Evolutionary conservation across 116 monocot genomes (phyloP), one percentile per base, ranked within the genome.

Genomic region (Zostera marina): DNA sequence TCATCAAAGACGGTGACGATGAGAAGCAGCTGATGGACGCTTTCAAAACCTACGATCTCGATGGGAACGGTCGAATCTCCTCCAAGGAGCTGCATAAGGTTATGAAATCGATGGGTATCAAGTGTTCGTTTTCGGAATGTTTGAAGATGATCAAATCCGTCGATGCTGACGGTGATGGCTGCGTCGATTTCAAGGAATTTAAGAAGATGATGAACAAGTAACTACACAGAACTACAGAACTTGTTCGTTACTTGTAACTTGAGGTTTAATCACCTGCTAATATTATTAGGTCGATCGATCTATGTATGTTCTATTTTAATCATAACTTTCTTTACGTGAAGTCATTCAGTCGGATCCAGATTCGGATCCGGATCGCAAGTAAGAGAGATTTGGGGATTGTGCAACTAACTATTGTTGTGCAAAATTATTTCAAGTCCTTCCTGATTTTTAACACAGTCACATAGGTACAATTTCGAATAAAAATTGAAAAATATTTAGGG

Each of bases 201-300:
- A 87, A 84, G 88, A 74, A 57, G 65, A 93, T 93, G 93, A 93
- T 93, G 93, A 63, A 54, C 42, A 47, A 42, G 49, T 20, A 41
- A 39, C 21, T 13, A 8, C 38, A 55, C 0, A 5, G 10, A 13
- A 6, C 26, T 24, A 15, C 55, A 55, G 39, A n/a, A n/a, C 12
- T 3, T 38, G 3, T 16, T 38, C 10, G 1, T 26, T 26, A 55
- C 38, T 6, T 24, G 0, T 26, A 21, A 8, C 22, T 22, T n/a
- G 32, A 32, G 32, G 32, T 32, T 32, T 13, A 16, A 47, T 13
- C n/a, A n/a, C n/a, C n/a, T n/a, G n/a, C n/a, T n/a, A n/a, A n/a
- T n/a, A n/a, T n/a, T n/a, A n/a, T n/a, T n/a, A n/a, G n/a, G n/a
- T n/a, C n/a, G n/a, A n/a, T n/a, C n/a, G n/a, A n/a, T n/a, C n/a